Evolutionary conservation across 306 rosid genomes (phyloP).

Genomic region (Inga laurina): DNA sequence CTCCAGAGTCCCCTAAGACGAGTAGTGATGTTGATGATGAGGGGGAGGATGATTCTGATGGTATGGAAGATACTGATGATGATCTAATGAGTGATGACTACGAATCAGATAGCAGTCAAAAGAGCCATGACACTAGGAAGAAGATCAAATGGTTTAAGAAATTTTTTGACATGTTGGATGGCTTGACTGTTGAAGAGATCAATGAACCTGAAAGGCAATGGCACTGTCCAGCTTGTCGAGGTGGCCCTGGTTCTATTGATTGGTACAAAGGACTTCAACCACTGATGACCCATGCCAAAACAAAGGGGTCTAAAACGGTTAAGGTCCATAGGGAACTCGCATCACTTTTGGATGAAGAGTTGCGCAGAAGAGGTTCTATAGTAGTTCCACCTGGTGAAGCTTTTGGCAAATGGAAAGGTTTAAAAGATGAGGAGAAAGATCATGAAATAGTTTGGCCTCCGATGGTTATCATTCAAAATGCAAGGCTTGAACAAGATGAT

Average conservation of each 20-base stretch:
- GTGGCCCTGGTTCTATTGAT: constrained; percentile 80
- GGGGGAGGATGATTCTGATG: constrained; percentile 42
- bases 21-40: constrained; percentile 29
- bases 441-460: constrained; percentile 83
- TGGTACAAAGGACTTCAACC: constrained; percentile 83
- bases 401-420: constrained; percentile 75
- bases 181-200: constrained; percentile 45
- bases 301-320: constrained; percentile 70
- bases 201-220: constrained; percentile 72
- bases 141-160: constrained; percentile 54
- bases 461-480: constrained; percentile 68
- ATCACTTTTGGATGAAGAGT: constrained; percentile 65
- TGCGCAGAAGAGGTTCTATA: constrained; percentile 60
- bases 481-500: constrained; percentile 64
- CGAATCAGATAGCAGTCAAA: constrained; percentile 65
- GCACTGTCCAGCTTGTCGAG: constrained; percentile 81
- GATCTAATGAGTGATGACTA: constrained; percentile 59
- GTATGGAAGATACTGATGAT: constrained; percentile 54
- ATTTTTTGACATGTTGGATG: constrained; percentile 56
- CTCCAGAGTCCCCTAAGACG: constrained; percentile 29
- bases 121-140: constrained; percentile 63
- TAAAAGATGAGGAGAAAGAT: constrained; percentile 60
- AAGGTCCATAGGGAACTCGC: constrained; percentile 69
- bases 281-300: constrained; percentile 67
- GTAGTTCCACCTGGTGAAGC: constrained; percentile 64